These are phyloP conservation scores for Nannizziopsis arthrosporioides DNA, from an alignment of 2,329 filamentous ascomycete genomes.

Conservation along the genomic window DNA sequence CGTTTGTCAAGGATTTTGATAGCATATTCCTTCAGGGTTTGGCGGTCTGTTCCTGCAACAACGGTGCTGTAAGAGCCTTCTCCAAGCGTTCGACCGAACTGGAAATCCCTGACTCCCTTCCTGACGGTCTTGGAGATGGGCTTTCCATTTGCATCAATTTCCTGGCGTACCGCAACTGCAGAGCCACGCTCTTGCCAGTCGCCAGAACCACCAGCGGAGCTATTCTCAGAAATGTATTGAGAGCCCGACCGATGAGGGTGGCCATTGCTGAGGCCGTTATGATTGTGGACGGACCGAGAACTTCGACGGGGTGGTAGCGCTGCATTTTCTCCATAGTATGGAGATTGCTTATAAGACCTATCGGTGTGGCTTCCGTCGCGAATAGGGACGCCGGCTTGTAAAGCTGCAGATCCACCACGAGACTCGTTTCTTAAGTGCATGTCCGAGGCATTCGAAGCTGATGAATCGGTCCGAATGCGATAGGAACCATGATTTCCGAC, in stretches of 20 bases:
- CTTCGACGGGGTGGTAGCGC: conserved; percentile 62
- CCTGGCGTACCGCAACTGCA: conserved; percentile 69
- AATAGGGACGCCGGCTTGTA: conserved; percentile 50
- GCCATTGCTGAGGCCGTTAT: conserved; percentile 15
- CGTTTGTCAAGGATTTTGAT: conserved; percentile 97
- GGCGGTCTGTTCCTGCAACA: conserved; percentile 79
- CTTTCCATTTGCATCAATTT: conserved; percentile 74
- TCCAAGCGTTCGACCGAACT: conserved; percentile 78
- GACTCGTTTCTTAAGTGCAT: conserved; percentile 51
- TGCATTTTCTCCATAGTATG: conserved; percentile 46
- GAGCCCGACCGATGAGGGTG: conserved; percentile 29
- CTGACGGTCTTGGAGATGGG: conserved; percentile 75
- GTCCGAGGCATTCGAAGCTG: conserved; percentile 46
- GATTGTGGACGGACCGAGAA: conserved; percentile 54
- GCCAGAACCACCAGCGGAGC: conserved; percentile 57
- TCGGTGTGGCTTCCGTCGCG: conserved; percentile 60
- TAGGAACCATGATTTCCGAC: conserved; percentile 36
- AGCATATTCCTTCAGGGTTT: conserved; percentile 90
- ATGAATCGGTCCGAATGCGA: conserved; percentile 48
- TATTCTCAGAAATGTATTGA: conserved; percentile 47
- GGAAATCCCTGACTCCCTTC: conserved; percentile 94
- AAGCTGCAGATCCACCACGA: conserved; percentile 46
- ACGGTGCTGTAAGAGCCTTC: conserved; percentile 98
- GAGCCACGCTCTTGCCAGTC: conserved; percentile 95
- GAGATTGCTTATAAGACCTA: conserved; percentile 53